phyloP scores from a whole-genome alignment of 1,284 basidiomycete genomes.

The Lentinula novae-zelandiae region DNA sequence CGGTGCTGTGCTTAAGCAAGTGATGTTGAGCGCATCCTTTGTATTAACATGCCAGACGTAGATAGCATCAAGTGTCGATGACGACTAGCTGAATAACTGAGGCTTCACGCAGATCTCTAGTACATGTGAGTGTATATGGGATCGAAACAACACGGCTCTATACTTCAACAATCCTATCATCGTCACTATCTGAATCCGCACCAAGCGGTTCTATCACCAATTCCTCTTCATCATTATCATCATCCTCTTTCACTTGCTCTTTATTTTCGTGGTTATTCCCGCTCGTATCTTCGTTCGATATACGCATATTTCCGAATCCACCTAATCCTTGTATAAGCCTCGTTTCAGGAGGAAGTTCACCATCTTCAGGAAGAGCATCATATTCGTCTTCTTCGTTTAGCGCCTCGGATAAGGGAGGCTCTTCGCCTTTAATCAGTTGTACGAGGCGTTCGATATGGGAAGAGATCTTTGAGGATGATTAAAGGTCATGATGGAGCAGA shows the following conservation, averaged over 20 bases:
- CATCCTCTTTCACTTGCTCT: constrained; percentile 16
- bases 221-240: constrained; percentile 22
- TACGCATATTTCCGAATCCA: neutral
- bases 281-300: constrained; percentile 21
- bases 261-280: constrained; percentile 14
- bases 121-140: neutral
- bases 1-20: too few species aligned
- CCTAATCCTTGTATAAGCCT: neutral
- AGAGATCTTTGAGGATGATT: too few species aligned
- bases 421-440: constrained; percentile 69
- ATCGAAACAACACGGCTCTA: constrained; percentile 18
- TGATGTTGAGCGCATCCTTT: too few species aligned
- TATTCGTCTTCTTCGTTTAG: constrained; percentile 50
- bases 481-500: neutral
- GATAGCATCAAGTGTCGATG: too few species aligned
- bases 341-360: constrained; percentile 6
- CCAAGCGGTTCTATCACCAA: constrained; percentile 19
- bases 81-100: too few species aligned
- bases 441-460: constrained; percentile 74
- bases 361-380: constrained; percentile 15
- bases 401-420: constrained; percentile 31
- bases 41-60: too few species aligned
- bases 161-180: constrained; percentile 52
- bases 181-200: constrained; percentile 46
- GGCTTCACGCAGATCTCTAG: too few species aligned